These are phyloP conservation scores for Catenaria anguillulae DNA, from an alignment of 371 early-diverging fungal species.

Conservation along the genomic window DNA sequence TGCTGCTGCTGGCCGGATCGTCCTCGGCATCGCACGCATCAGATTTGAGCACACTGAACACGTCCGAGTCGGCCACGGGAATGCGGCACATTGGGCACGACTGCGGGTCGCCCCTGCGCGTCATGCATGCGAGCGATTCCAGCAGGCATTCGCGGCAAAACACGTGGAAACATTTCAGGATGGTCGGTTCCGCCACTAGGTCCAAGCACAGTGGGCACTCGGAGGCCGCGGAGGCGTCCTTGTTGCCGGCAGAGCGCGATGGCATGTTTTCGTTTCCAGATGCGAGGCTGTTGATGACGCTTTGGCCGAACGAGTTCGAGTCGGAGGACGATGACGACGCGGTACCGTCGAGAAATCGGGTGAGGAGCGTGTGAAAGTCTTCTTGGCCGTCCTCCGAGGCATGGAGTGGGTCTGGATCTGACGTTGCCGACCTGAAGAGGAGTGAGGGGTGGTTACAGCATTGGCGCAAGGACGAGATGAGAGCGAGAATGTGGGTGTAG, in stretches of 20 bases:
- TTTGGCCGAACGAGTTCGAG: slow-evolving; percentile 12
- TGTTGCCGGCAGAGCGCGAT: no score
- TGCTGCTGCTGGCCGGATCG: no score
- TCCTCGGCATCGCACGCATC: no score
- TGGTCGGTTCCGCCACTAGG: slow-evolving; percentile 28
- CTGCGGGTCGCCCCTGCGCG: slow-evolving; percentile 32
- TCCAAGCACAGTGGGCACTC: slow-evolving; percentile 39
- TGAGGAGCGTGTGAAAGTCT: slow-evolving; percentile 32
- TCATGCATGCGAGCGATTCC: slow-evolving; percentile 28
- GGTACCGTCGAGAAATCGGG: no score
- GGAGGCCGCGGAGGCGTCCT: slow-evolving; percentile 16
- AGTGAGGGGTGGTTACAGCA: slow-evolving; percentile 47
- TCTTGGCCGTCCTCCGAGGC: no score
- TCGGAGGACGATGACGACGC: no score
- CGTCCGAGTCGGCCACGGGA: slow-evolving; percentile 28
- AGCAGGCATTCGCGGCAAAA: slow-evolving; percentile 43
- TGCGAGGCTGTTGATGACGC: slow-evolving; percentile 14
- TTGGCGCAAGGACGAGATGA: slow-evolving; percentile 42
- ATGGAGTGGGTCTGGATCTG: no score
- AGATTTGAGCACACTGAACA: slow-evolving; percentile 35
- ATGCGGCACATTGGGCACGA: slow-evolving; percentile 50
- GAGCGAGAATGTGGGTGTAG: slow-evolving; percentile 34
- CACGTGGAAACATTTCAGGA: slow-evolving; percentile 50
- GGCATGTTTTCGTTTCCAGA: slow-evolving; percentile 23
- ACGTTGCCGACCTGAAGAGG: no score